Conservation (phyloP, 2,329 filamentous ascomycete genomes). For the Aspergillus calidoustus region DNA sequence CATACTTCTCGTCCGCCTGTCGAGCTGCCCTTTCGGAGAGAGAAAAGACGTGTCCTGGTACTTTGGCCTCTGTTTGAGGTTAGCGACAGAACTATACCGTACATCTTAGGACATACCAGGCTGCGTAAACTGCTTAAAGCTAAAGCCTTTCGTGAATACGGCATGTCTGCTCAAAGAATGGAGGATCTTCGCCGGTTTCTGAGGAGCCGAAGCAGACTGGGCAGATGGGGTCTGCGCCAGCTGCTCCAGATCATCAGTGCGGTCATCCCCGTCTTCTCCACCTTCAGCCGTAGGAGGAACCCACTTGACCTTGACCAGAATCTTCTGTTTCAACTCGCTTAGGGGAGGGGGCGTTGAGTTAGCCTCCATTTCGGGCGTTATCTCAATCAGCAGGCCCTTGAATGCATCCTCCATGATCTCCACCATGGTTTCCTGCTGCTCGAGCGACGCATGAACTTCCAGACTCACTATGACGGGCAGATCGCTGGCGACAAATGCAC, state of each 20-base stretch:
- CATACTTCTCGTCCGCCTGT: constrained; percentile 62
- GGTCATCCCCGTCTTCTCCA: constrained; percentile 29
- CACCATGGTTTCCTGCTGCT: constrained; percentile 91
- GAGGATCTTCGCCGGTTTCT: constrained; percentile 67
- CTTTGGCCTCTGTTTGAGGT: constrained; percentile 46
- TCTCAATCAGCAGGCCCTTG: constrained; percentile 73
- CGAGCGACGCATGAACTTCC: constrained; percentile 81
- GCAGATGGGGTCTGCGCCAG: constrained; percentile 4
- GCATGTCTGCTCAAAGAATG: constrained; percentile 74
- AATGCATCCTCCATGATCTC: constrained; percentile 91
- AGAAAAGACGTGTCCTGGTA: constrained; percentile 68
- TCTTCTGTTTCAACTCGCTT: constrained; percentile 74
- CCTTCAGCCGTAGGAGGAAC: constrained; percentile 52
- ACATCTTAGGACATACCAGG: constrained; percentile 52
- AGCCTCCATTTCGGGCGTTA: constrained; percentile 60
- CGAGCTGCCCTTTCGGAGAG: constrained; percentile 67
- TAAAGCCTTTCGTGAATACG: constrained; percentile 84
- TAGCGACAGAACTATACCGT: neutral
- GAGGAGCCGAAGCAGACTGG: constrained; percentile 39
- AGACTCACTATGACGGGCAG: constrained; percentile 89
- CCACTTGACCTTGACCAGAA: constrained; percentile 80
- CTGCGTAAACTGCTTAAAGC: constrained; percentile 73
- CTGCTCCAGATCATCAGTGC: constrained; percentile 20
- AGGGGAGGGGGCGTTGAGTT: constrained; percentile 67
- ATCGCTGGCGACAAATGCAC: constrained; percentile 75